Evolutionary conservation across 495 filamentous ascomycete species (phyloP).

Genomic region (Tricharina praecox): DNA sequence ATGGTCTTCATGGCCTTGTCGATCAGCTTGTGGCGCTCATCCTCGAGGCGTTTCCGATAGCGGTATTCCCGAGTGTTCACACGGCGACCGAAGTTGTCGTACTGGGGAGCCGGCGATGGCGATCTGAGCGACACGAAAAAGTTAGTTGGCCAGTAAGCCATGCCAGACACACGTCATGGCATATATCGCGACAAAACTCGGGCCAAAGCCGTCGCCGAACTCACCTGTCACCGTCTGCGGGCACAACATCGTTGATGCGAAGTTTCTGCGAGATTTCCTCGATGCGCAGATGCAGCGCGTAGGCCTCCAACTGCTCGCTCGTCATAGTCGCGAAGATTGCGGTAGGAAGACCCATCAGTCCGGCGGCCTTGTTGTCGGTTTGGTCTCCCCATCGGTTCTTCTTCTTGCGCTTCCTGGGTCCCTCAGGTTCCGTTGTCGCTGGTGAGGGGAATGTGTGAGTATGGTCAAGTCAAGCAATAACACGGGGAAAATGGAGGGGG

Average conservation of each 20-base stretch:
- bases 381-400: slow-evolving; percentile 95
- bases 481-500: too few relatives aligned
- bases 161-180: too few relatives aligned
- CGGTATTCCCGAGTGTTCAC: slow-evolving; percentile 27
- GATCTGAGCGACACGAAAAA: slow-evolving; percentile 21
- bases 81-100: slow-evolving; percentile 27
- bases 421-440: slow-evolving; percentile 18
- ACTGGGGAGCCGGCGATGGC: slow-evolving; percentile 25
- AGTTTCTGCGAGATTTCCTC: slow-evolving; percentile 29
- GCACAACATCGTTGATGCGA: slow-evolving; percentile 25
- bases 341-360: slow-evolving; percentile 55
- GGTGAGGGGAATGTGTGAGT: too few relatives aligned
- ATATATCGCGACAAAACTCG: too few relatives aligned
- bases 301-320: slow-evolving; percentile 28
- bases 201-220: too few relatives aligned
- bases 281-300: slow-evolving; percentile 28
- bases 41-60: slow-evolving; percentile 27
- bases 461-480: too few relatives aligned
- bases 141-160: too few relatives aligned
- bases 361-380: slow-evolving; percentile 95
- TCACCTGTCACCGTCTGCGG: slow-evolving; percentile 26
- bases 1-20: slow-evolving; percentile 26
- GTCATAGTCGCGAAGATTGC: slow-evolving; percentile 28
- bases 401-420: slow-evolving; percentile 60
- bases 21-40: slow-evolving; percentile 28